Evolutionary conservation across 1,284 basidiomycete genomes (phyloP).

Genomic region (Fistulina hepatica): DNA sequence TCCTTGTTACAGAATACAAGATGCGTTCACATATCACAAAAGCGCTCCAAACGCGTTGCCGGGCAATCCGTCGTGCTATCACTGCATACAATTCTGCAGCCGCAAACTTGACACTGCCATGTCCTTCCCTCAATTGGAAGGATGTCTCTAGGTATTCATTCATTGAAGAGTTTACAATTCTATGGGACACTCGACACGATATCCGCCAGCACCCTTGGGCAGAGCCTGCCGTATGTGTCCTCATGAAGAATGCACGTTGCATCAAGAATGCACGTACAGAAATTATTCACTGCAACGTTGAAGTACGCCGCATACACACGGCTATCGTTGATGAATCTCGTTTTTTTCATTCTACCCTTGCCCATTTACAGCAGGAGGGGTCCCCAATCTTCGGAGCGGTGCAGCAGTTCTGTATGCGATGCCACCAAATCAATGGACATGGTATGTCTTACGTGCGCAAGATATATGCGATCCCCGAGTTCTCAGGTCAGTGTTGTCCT

Average conservation of each 20-base stretch:
- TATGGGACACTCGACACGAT: constrained; percentile 23
- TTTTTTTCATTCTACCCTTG: no score
- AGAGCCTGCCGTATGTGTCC: constrained; percentile 16
- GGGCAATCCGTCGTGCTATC: constrained; percentile 19
- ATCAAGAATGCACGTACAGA: constrained; percentile 25
- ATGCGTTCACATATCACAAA: constrained; percentile 22
- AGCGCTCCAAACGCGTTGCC: constrained; percentile 17
- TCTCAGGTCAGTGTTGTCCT: no score
- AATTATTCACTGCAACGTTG: constrained; percentile 21
- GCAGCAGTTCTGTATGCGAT: no score
- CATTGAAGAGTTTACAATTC: constrained; percentile 26
- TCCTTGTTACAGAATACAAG: constrained; percentile 18
- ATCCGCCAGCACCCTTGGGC: constrained; percentile 22
- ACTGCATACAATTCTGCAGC: constrained; percentile 22
- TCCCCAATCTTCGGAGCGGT: no score
- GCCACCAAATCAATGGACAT: no score
- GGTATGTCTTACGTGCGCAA: no score
- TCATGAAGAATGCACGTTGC: constrained; percentile 20
- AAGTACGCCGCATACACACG: constrained; percentile 23
- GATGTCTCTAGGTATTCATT: constrained; percentile 23
- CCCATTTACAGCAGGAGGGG: no score
- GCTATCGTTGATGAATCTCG: no score
- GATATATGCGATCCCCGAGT: no score
- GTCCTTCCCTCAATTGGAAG: constrained; percentile 18
- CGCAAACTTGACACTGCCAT: constrained; percentile 16